Evolutionary conservation across 306 rosid genomes (phyloP), one percentile per base, ranked within the genome.

Genomic region (Argentina anserina): DNA sequence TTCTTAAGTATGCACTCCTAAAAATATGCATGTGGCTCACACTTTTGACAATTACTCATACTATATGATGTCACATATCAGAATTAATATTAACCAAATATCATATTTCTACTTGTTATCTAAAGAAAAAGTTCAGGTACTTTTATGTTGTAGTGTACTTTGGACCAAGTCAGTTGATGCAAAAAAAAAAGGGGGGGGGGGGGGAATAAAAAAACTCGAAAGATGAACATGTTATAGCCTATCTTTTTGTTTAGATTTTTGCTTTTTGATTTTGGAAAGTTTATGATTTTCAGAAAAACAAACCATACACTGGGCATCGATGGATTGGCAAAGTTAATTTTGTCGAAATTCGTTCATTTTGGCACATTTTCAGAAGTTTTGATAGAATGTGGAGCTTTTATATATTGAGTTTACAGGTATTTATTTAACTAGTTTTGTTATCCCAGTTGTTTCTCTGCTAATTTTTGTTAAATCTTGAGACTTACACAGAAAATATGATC

Each of bases 361-460:
- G 94, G 90, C 98, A 94, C 78, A 64, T 94, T 63, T 89, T 94
- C 84, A 86, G 98, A 84, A 94, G 97, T 78, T 94, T 94, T 76
- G 96, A 94, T 76, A 87, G 97, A 78, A 89, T 94, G 97, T 94
- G 98, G 97, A 89, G 88, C 90, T 91, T 94, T 76, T 94, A 79
- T 80, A 91, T 94, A 64, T 76, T 94, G 77, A 78, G 84, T 83
- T 88, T 94, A 77, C 98, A 94, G 96, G 98, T 94, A 81, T 64
- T 18, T 71, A 60, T 36, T n/a, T n/a, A n/a, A n/a, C n/a, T 69
- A 74, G 64, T 79, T 65, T 64, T 60, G 20, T 55, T 74, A 65
- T 55, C 34, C 40, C 36, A 1, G 53, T 75, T 59, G 60, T 66
- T 46, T 26, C 52, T 77, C 73, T 69, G 47, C 56, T 74, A 60